Percentiles rank a stretch among this genome's conserved stretches.
phyloP scores from a whole-genome alignment of 1,284 basidiomycete species.

The Hymenochaete sp. region DNA sequence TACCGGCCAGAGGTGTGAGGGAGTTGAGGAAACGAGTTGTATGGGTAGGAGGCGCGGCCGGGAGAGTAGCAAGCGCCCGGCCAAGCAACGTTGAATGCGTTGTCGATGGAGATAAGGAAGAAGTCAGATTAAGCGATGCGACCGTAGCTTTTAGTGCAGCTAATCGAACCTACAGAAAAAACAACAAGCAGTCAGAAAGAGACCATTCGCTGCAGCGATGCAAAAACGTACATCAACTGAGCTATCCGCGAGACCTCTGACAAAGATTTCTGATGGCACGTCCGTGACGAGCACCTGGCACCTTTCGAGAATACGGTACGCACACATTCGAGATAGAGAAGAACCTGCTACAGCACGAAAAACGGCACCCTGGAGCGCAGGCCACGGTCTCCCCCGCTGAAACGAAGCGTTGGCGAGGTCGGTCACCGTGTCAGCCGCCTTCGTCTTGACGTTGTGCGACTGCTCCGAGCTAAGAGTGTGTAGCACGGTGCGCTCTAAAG shows the following conservation, averaged over 20 bases:
- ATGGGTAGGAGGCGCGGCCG: conserved; percentile 45
- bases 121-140: conserved; percentile 52
- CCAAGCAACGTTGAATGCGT: conserved; percentile 48
- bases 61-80: conserved; percentile 53
- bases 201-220: too few relatives aligned
- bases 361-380: conserved; percentile 59
- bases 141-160: conserved; percentile 37
- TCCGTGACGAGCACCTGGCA: conserved; percentile 15
- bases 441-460: conserved; percentile 47
- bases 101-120: conserved; percentile 44
- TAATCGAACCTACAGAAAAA: conserved; percentile 15
- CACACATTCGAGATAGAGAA: conserved; percentile 8
- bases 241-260: conserved; percentile 11
- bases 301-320: conserved; percentile 15
- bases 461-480: conserved; percentile 57
- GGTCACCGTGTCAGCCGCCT: conserved; percentile 62
- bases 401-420: conserved; percentile 69
- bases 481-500: conserved; percentile 62
- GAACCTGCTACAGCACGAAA: conserved; percentile 31
- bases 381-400: conserved; percentile 67
- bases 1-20: conserved; percentile 62
- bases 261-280: conserved; percentile 14
- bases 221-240: conserved; percentile 13
- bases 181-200: too few relatives aligned
- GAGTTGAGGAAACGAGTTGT: conserved; percentile 45